phyloP scores from a whole-genome alignment of 345 rosid genomes.

The Eucalyptus microcorys region DNA sequence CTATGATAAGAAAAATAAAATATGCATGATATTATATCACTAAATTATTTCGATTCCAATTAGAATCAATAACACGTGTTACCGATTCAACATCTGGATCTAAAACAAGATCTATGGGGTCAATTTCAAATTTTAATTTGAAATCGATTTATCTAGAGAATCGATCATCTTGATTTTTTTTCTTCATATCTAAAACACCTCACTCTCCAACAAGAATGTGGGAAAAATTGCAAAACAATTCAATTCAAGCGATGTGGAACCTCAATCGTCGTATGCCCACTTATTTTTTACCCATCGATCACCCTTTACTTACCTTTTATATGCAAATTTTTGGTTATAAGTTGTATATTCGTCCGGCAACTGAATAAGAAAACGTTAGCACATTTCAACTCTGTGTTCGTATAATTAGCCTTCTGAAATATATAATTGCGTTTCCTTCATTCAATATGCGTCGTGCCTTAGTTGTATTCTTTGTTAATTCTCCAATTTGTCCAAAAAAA shows the following conservation, averaged over 20 bases:
- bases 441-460: neutral
- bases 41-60: fast-evolving
- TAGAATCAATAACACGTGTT: neutral
- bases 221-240: neutral
- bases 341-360: neutral
- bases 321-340: neutral
- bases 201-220: neutral
- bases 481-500: neutral
- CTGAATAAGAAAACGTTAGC: neutral
- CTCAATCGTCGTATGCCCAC: neutral
- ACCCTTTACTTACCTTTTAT: neutral
- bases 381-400: neutral
- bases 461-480: neutral
- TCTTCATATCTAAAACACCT: neutral
- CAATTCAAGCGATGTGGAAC: neutral
- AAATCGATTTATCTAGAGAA: neutral
- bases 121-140: fast-evolving
- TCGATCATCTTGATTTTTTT: fast-evolving
- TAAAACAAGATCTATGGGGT: fast-evolving
- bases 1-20: neutral
- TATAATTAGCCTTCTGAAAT: neutral
- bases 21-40: neutral
- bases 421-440: neutral
- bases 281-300: neutral
- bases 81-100: fast-evolving